These are phyloP conservation scores for Piloderma croceum DNA, from an alignment of 768 basidiomycete species.

Conservation along the genomic window DNA sequence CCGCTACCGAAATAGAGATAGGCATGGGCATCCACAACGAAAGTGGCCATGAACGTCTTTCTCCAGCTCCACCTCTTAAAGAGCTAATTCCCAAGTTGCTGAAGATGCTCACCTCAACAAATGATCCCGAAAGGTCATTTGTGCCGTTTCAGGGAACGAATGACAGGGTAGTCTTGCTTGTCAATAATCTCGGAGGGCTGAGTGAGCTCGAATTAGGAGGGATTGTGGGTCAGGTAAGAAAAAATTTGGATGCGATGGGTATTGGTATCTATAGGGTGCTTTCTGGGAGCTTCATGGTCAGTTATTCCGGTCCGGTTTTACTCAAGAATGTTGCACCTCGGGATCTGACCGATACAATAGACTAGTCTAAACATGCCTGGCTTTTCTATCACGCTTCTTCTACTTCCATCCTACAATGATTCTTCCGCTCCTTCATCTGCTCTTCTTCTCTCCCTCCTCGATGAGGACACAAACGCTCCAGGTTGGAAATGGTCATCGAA, in stretches of 20 bases:
- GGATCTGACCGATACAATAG: slow-evolving; percentile 38
- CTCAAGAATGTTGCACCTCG: slow-evolving; percentile 4
- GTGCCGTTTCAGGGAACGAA: slow-evolving; percentile 58
- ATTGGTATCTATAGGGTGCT: slow-evolving; percentile 60
- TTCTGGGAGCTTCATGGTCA: slow-evolving; percentile 82
- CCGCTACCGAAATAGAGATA: slow-evolving; percentile 69
- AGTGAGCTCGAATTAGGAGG: slow-evolving; percentile 78
- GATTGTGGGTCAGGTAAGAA: slow-evolving; percentile 57
- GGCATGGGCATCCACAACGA: slow-evolving; percentile 94
- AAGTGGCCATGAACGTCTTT: slow-evolving; percentile 61
- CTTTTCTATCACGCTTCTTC: slow-evolving; percentile 77
- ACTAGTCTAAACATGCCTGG: slow-evolving; percentile 93
- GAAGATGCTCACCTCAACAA: slow-evolving; percentile 62
- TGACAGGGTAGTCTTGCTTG: slow-evolving; percentile 71
- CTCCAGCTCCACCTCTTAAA: slow-evolving; percentile 65
- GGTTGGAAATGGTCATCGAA: slow-evolving; percentile 82
- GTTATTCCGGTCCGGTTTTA: slow-evolving; percentile 13
- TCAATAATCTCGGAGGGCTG: slow-evolving; percentile 85
- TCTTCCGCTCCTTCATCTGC: slow-evolving; percentile 31
- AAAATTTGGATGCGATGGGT: slow-evolving; percentile 48
- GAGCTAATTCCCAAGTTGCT: slow-evolving; percentile 68
- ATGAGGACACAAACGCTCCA: slow-evolving; percentile 60
- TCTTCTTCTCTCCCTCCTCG: slow-evolving; percentile 60
- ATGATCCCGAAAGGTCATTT: slow-evolving; percentile 74
- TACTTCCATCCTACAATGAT: slow-evolving; percentile 52